phyloP scores from a whole-genome alignment of 108 stramenopile genomes.

The Fragilariopsis cylindrus region DNA sequence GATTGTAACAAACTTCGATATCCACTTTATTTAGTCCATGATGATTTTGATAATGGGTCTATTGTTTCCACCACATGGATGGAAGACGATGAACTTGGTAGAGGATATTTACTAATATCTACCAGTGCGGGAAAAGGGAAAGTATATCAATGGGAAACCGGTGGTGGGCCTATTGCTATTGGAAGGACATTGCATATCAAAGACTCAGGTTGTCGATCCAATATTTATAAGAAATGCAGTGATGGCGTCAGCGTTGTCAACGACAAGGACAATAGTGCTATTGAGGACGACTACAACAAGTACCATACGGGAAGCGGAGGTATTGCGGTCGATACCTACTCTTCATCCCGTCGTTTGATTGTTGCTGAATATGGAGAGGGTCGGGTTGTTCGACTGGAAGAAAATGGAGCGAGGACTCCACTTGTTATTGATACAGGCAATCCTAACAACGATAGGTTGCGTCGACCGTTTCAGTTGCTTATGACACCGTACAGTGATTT shows the following conservation, averaged over 20 bases:
- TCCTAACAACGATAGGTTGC: slow-evolving; percentile 17
- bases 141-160: slow-evolving; percentile 80
- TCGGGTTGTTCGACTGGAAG: slow-evolving; percentile 71
- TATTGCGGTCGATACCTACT: slow-evolving; percentile 40
- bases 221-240: slow-evolving; percentile 20
- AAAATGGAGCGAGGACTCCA: slow-evolving; percentile 76
- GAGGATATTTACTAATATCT: slow-evolving; percentile 64
- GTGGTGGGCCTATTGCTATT: slow-evolving; percentile 81
- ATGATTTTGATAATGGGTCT: background rate
- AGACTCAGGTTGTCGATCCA: slow-evolving; percentile 68
- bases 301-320: slow-evolving; percentile 52
- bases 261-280: no score
- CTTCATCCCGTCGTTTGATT: slow-evolving; percentile 21
- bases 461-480: slow-evolving; percentile 48
- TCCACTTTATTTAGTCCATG: slow-evolving; percentile 12
- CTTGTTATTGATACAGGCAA: slow-evolving; percentile 39
- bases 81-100: slow-evolving; percentile 67
- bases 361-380: slow-evolving; percentile 80
- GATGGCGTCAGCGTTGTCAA: background rate
- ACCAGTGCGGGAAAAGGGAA: slow-evolving; percentile 48
- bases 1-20: background rate
- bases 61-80: slow-evolving; percentile 57
- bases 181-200: slow-evolving; percentile 69
- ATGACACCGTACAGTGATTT: slow-evolving; percentile 78
- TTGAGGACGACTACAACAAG: background rate